Base-by-base conservation (phyloP, 2,329 filamentous ascomycete genomes). In the Fusarium irregulare region DNA sequence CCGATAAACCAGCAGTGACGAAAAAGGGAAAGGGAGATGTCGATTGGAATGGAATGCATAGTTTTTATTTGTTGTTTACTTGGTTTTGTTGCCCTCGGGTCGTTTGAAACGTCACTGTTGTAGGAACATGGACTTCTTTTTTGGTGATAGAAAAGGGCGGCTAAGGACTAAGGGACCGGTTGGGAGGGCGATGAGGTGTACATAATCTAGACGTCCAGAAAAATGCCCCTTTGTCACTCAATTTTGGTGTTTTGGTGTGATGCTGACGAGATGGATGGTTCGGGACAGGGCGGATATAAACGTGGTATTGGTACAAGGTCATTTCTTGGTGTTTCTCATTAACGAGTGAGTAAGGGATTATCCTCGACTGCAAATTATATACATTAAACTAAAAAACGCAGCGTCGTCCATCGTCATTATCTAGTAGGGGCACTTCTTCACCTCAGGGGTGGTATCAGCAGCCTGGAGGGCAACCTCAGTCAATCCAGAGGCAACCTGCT, bases 1-100 rank as follows among this genome's bases (percentile, higher is more conserved):
- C 85, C 88, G 92, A 87, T 95, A 90, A 82, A 73, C 62, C 42
- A 44, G 47, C 37, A 53, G 61, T 62, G 25, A 66, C 44, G 56
- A 61, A 73, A 67, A 64, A 53, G 23, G 34, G 68, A 48, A 65
- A 34, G 30, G 59, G 64, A 68, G 51, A 64, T 16, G 44, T 58
- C 21, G 48, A 54, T 57, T 49, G 40, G 45, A 55, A 45, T 57
- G 56, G 48, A 55, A 45, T 57, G 56, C 64, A 68, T 66, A 50
- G 44, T 58, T 60, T 66, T 46, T 59, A 30, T 66, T 68, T 45
- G 61, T 64, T 54, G 37, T 54, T 69, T 60, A 37, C 34, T 50
- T 25, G 32, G 9, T 27, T 53, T 53, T 53, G 56, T 56, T 60
- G 34, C 60, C 61, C 57, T 58, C 25, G n/a, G 44, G 47, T 57